These are phyloP conservation scores for Suillus brevipes DNA, from an alignment of 768 basidiomycete genomes.

Conservation along the genomic window DNA sequence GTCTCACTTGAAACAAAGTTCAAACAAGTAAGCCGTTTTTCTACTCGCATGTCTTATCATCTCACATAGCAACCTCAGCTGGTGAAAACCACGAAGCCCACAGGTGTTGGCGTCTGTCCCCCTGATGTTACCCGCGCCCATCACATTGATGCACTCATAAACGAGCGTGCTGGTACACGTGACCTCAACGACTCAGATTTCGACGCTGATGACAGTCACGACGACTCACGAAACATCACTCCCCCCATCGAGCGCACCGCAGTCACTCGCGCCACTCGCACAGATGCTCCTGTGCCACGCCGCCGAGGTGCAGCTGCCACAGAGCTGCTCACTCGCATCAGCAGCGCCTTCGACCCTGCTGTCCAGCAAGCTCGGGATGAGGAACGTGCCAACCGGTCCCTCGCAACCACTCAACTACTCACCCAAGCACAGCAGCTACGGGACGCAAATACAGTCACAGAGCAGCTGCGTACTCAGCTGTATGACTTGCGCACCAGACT, in stretches of 20 bases:
- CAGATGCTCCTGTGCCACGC: constrained; percentile 11
- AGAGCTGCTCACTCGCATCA: constrained; percentile 23
- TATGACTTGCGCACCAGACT: no score
- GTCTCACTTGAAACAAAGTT: constrained; percentile 23
- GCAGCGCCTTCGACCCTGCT: constrained; percentile 27
- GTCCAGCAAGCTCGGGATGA: constrained; percentile 24
- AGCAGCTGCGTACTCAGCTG: constrained; percentile 17
- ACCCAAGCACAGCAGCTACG: constrained; percentile 27
- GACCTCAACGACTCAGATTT: constrained; percentile 26
- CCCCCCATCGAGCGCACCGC: not conserved
- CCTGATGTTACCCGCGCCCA: constrained; percentile 24
- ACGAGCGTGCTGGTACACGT: constrained; percentile 21
- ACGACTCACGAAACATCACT: not conserved
- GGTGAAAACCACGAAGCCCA: constrained; percentile 28
- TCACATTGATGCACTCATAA: constrained; percentile 27
- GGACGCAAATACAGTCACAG: constrained; percentile 22
- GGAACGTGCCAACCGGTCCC: constrained; percentile 18
- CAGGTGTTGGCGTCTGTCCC: constrained; percentile 24
- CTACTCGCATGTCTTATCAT: not conserved
- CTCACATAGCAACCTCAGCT: constrained; percentile 11
- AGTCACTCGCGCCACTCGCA: constrained; percentile 3
- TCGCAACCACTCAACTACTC: constrained; percentile 28
- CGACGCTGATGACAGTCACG: not conserved
- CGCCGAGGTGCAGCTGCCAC: constrained; percentile 13
- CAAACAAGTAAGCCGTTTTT: constrained; percentile 21